Evolutionary conservation across 2,329 filamentous ascomycete species (phyloP), one percentile per base, ranked within the genome.

Genomic region (Fusarium hostae): DNA sequence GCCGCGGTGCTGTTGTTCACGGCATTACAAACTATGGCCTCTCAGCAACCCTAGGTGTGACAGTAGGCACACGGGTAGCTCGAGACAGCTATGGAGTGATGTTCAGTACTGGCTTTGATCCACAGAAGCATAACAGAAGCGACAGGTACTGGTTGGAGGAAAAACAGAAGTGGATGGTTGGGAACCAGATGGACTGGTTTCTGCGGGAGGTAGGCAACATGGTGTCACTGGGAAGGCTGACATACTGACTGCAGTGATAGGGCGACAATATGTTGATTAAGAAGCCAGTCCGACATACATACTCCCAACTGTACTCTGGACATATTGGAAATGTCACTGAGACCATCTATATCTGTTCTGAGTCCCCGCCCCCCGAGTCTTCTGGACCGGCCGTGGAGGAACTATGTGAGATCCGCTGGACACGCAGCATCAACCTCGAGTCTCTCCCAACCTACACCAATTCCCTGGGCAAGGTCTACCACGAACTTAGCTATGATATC

Each of bases 1-100:
- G 78, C 24, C 77, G 79, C 0, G 80, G 81, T 4, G 81, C 80
- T 2, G 79, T 79, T 8, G 51, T 79, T 1, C 71, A 74, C 0
- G 79, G 78, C 0, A 58, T 80, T 2, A 58, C 63, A 1, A 16
- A 34, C 4, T 11, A 43, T 4, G 28, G 51, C 1, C 44, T 70
- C 1, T 64, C 50, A 1, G 5, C 52, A 0, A 48, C 51, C 0
- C 30, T 78, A 1, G 39, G 52, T 1, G 30, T 76, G 0, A 60
- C 26, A 0, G 71, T 80, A 0, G 59, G 59, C 9, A 45, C 71
- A 2, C 74, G 79, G 8, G 32, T 81, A 9, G 75, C 79, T 1
- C 70, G 79, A 1, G 51, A 67, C 9, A 81, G 78, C 15, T 81
- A 79, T 26, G 80, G 80, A 2, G 24, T 70, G 3, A 1, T 0